Conservation (phyloP, 352 stramenopile genomes). For the Blastocystis sp. region DNA sequence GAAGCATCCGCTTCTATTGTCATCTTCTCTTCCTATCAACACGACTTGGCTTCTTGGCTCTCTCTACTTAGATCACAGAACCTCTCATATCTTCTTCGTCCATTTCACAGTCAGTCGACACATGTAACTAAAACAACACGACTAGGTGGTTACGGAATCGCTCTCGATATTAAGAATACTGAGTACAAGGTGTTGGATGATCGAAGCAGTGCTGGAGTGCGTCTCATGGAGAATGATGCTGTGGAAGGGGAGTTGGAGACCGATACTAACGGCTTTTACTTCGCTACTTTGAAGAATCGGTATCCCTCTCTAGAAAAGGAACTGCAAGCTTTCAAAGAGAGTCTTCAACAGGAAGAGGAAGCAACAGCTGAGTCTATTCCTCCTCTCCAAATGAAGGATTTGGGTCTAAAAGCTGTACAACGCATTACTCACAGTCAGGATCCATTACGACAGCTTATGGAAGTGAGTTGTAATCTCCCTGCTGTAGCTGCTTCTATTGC, state of each 20-base stretch:
- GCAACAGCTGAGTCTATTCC: slow-evolving; percentile 67
- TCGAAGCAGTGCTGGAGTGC: slow-evolving; percentile 61
- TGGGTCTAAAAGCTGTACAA: slow-evolving; percentile 74
- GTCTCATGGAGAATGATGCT: slow-evolving; percentile 56
- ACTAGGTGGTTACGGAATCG: slow-evolving; percentile 82
- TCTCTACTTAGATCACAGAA: not conserved
- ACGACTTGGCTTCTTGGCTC: not conserved
- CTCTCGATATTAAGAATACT: slow-evolving; percentile 90
- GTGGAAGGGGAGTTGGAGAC: not conserved
- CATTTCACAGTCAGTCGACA: slow-evolving; percentile 5
- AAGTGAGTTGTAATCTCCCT: slow-evolving; percentile 81
- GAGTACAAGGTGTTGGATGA: slow-evolving; percentile 90
- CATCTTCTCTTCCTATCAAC: not conserved
- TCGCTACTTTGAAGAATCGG: slow-evolving; percentile 64
- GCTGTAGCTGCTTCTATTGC: slow-evolving; percentile 65
- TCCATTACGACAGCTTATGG: slow-evolving; percentile 73
- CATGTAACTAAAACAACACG: slow-evolving; percentile 66
- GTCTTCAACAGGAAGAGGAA: slow-evolving; percentile 61
- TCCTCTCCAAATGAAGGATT: slow-evolving; percentile 75
- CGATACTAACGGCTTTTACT: slow-evolving; percentile 65
- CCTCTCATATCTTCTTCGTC: not conserved
- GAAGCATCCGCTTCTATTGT: not conserved
- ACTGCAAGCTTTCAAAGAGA: slow-evolving; percentile 51
- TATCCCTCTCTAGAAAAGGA: slow-evolving; percentile 65
- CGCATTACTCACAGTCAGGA: slow-evolving; percentile 74